phyloP scores from a whole-genome alignment of 495 filamentous ascomycete species.

The Penicilliopsis zonata region DNA sequence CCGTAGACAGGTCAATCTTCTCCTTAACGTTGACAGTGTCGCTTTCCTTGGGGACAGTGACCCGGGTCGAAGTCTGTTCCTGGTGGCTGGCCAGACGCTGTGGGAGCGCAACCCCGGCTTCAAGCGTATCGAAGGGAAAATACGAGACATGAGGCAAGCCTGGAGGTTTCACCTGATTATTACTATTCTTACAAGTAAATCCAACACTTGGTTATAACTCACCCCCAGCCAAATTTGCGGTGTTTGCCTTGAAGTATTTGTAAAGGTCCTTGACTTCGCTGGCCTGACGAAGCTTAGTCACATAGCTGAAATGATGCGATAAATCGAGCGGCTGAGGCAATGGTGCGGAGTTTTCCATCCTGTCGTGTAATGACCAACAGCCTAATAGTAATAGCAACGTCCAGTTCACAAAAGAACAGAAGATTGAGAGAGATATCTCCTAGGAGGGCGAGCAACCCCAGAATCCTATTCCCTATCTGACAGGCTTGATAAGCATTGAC shows the following conservation, averaged over 20 bases:
- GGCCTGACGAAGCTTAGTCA: slow-evolving; percentile 47
- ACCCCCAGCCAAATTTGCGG: slow-evolving; percentile 86
- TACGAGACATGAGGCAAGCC: slow-evolving; percentile 67
- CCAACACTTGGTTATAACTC: slow-evolving; percentile 12
- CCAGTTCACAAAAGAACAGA: too few relatives aligned
- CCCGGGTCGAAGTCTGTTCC: slow-evolving; percentile 26
- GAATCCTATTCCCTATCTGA: too few relatives aligned
- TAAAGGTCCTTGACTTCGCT: slow-evolving; percentile 70
- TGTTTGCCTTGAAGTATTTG: slow-evolving; percentile 69
- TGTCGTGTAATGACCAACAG: too few relatives aligned
- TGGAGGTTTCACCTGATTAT: slow-evolving; percentile 21
- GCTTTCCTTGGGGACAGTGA: slow-evolving; percentile 60
- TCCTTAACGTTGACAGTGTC: slow-evolving; percentile 37
- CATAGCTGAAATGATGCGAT: slow-evolving; percentile 62
- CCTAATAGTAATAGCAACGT: too few relatives aligned
- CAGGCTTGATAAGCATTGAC: too few relatives aligned
- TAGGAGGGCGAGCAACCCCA: too few relatives aligned
- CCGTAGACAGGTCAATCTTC: slow-evolving; percentile 69
- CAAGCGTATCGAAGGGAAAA: slow-evolving; percentile 86
- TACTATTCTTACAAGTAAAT: slow-evolving; percentile 2
- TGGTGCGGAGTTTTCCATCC: background rate
- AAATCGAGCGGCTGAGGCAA: slow-evolving; percentile 53
- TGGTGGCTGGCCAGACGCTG: slow-evolving; percentile 38
- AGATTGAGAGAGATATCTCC: too few relatives aligned
- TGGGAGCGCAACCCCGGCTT: slow-evolving; percentile 63